These are phyloP conservation scores for Tuber brumale DNA, from an alignment of 495 filamentous ascomycete species.

Conservation along the genomic window DNA sequence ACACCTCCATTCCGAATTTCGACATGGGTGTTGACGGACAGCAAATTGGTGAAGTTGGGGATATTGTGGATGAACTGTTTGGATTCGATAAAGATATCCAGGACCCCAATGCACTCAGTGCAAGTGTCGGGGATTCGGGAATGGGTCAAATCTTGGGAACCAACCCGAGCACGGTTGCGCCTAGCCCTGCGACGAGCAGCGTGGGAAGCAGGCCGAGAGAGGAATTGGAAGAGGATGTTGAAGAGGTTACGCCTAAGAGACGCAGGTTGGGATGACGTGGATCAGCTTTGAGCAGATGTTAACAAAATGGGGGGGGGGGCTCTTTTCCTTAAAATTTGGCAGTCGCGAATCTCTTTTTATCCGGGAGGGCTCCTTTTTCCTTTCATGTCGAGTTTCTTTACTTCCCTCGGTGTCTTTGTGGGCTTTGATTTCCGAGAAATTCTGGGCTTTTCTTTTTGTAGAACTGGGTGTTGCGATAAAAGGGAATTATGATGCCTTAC, in stretches of 20 bases:
- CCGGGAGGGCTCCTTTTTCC: constrained; percentile 8
- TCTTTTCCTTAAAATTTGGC: constrained; percentile 11
- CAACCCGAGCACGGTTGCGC: constrained; percentile 31
- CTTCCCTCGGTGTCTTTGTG: background rate
- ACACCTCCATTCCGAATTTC: constrained; percentile 15
- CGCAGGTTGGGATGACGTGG: constrained; percentile 33
- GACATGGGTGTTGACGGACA: constrained; percentile 21
- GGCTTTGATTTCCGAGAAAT: background rate
- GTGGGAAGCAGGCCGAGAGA: constrained; percentile 31
- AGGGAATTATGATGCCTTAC: background rate
- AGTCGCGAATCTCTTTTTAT: background rate
- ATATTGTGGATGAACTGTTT: constrained; percentile 20
- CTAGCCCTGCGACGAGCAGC: constrained; percentile 29
- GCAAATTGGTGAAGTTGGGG: constrained; percentile 19
- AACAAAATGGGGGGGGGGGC: background rate
- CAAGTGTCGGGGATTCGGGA: constrained; percentile 7
- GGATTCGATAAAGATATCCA: constrained; percentile 8
- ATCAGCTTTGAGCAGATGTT: background rate
- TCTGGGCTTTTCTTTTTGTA: constrained; percentile 7
- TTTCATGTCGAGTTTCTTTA: constrained; percentile 2
- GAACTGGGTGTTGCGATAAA: constrained; percentile 2
- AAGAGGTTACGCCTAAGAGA: constrained; percentile 37
- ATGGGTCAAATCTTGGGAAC: constrained; percentile 24
- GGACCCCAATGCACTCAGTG: background rate
- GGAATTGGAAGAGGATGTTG: constrained; percentile 31